Base-by-base conservation (phyloP, 2,329 filamentous ascomycete species). In the Dothidotthia symphoricarpi region DNA sequence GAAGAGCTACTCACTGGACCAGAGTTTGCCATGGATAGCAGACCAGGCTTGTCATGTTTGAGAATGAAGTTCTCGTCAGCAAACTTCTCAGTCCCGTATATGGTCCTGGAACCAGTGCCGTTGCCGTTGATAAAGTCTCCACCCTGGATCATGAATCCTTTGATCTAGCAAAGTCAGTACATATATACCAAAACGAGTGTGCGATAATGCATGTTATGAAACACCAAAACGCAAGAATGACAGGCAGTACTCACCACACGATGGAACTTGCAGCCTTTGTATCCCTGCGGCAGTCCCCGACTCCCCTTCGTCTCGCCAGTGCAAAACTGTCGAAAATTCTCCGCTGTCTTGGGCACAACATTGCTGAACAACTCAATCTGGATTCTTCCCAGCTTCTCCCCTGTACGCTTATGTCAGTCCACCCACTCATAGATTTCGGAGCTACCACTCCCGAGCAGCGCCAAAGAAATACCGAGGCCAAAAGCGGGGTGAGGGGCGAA, bases 301-400 rank as follows among this genome's bases (percentile, higher is more conserved):
- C 78, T 68, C 61, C 86, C 86, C 71, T 89, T 95, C 51, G 79
- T 83, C 74, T 97, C 91, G 56, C 93, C 93, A 0, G 91, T 97
- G 72, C 90, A 96, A 72, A 95, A 95, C 63, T 94, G 88, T 31
- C 90, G 86, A 67, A 98, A 97, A 74, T 97, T 97, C 69, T 97
- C 93, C 19, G 89, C 88, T 7, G 93, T 97, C 58, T 83, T 84
- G 48, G 90, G 89, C 0, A 88, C 86, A 15, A 85, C 75, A 69
- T 95, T 79, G 45, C 83, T 82, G 75, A 93, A 96, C 45, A 98
- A 81, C 69, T 96, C 61, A 48, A 66, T 64, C 49, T 66, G 63
- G 42, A 66, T 64, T 32, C 63, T 54, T 8, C 63, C 63, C 32
- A 66, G 41, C 45, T 61, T 61, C 51, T 66, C 63, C 12, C 63